phyloP scores from a whole-genome alignment of 2,329 filamentous ascomycete genomes.

The Chaetomiaceae sp. region DNA sequence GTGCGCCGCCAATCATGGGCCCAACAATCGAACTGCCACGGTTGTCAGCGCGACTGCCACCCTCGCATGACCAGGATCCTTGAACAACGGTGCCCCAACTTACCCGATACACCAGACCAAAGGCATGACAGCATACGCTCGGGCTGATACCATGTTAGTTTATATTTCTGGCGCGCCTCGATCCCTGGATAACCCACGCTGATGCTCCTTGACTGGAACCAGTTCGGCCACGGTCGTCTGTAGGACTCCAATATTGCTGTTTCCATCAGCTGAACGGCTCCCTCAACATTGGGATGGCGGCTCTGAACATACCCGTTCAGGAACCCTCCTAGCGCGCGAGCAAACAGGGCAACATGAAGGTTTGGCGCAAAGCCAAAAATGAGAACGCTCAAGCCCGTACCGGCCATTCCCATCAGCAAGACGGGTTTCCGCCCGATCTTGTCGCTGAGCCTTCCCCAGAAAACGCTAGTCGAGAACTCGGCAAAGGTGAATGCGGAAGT shows the following conservation, averaged over 20 bases:
- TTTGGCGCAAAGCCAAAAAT: conserved; percentile 86
- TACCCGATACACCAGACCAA: conserved; percentile 95
- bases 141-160: conserved; percentile 49
- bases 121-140: conserved; percentile 95
- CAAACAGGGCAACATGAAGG: conserved; percentile 76
- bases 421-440: conserved; percentile 89
- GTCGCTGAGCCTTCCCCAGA: conserved; percentile 93
- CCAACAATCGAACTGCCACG: conserved; percentile 75
- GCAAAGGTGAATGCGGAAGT: conserved; percentile 95
- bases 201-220: conserved; percentile 87
- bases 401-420: conserved; percentile 79
- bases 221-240: conserved; percentile 94
- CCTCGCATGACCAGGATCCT: not conserved
- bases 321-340: conserved; percentile 81
- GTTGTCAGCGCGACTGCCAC: conserved; percentile 10
- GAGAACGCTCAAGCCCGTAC: conserved; percentile 88
- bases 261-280: conserved; percentile 17
- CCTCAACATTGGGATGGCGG: not conserved
- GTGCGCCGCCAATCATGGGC: conserved; percentile 81
- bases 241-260: conserved; percentile 85
- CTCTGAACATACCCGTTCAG: conserved; percentile 73
- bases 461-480: conserved; percentile 85
- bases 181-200: conserved; percentile 55
- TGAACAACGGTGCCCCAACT: conserved; percentile 25
- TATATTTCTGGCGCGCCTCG: conserved; percentile 10